phyloP scores from a whole-genome alignment of 2,329 filamentous ascomycete species.

The Exophiala alcalophila region DNA sequence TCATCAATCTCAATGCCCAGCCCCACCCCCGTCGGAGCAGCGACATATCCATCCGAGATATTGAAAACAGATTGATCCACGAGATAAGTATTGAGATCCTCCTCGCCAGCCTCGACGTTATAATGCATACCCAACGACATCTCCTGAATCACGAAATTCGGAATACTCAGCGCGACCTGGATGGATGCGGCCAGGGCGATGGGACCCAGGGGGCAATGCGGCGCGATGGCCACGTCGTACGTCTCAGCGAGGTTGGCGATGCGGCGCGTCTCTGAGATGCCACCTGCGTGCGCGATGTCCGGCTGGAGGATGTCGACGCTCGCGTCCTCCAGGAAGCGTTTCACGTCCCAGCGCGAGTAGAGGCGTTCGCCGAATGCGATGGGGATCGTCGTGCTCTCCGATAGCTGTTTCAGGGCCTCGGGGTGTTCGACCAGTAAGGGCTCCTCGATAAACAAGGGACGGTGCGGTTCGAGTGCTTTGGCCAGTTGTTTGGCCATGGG shows the following conservation, averaged over 20 bases:
- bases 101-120: slow-evolving; percentile 59
- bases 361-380: slow-evolving; percentile 69
- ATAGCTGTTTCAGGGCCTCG: slow-evolving; percentile 60
- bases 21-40: slow-evolving; percentile 56
- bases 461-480: slow-evolving; percentile 60
- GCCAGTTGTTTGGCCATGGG: slow-evolving; percentile 73
- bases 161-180: slow-evolving; percentile 58
- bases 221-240: slow-evolving; percentile 68
- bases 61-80: slow-evolving; percentile 64
- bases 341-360: slow-evolving; percentile 68
- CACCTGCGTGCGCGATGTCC: slow-evolving; percentile 66
- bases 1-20: slow-evolving; percentile 72
- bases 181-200: slow-evolving; percentile 67
- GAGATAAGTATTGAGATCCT: slow-evolving; percentile 65
- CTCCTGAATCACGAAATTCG: slow-evolving; percentile 69
- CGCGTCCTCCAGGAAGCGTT: slow-evolving; percentile 63
- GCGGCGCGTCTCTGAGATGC: slow-evolving; percentile 65
- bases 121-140: slow-evolving; percentile 80
- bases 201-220: slow-evolving; percentile 68
- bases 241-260: slow-evolving; percentile 68
- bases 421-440: slow-evolving; percentile 65
- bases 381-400: slow-evolving; percentile 56
- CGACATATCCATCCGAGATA: slow-evolving; percentile 64
- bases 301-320: slow-evolving; percentile 69
- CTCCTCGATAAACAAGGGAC: slow-evolving; percentile 70